These are phyloP conservation scores for Platismatia glauca DNA, from an alignment of 495 filamentous ascomycete genomes.

Conservation along the genomic window DNA sequence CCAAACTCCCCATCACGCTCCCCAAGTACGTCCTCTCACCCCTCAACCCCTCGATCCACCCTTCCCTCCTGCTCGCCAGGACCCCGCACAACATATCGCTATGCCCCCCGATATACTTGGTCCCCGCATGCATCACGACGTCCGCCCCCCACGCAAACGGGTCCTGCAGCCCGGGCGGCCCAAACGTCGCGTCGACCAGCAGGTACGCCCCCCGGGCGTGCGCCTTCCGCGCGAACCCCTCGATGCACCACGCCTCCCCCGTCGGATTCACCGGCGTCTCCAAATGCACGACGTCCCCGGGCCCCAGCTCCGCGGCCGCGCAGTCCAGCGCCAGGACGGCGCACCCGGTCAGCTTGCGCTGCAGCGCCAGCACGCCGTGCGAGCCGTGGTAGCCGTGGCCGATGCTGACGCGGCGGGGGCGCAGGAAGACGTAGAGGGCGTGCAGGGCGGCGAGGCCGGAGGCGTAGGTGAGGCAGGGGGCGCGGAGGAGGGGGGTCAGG, in stretches of 20 bases:
- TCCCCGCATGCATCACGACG: conserved; percentile 80
- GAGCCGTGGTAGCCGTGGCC: conserved; percentile 86
- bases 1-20: conserved; percentile 78
- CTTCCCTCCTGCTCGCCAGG: conserved; percentile 50
- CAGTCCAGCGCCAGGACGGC: conserved; percentile 57
- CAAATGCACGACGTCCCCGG: conserved; percentile 80
- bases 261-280: conserved; percentile 90
- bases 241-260: conserved; percentile 67
- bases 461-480: conserved; percentile 62
- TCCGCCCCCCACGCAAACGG: conserved; percentile 76
- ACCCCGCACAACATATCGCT: conserved; percentile 84
- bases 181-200: conserved; percentile 88
- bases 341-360: conserved; percentile 61
- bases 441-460: conserved; percentile 85
- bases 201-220: conserved; percentile 62
- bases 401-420: conserved; percentile 70
- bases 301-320: conserved; percentile 42
- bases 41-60: conserved; percentile 49
- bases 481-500: conserved; percentile 62
- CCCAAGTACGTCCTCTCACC: conserved; percentile 67
- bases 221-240: conserved; percentile 58
- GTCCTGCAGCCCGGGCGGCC: conserved; percentile 80
- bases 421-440: conserved; percentile 65
- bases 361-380: conserved; percentile 68
- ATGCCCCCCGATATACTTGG: conserved; percentile 94